phyloP scores from a whole-genome alignment of 2,329 filamentous ascomycete species.

The Paramyrothecium sp. region DNA sequence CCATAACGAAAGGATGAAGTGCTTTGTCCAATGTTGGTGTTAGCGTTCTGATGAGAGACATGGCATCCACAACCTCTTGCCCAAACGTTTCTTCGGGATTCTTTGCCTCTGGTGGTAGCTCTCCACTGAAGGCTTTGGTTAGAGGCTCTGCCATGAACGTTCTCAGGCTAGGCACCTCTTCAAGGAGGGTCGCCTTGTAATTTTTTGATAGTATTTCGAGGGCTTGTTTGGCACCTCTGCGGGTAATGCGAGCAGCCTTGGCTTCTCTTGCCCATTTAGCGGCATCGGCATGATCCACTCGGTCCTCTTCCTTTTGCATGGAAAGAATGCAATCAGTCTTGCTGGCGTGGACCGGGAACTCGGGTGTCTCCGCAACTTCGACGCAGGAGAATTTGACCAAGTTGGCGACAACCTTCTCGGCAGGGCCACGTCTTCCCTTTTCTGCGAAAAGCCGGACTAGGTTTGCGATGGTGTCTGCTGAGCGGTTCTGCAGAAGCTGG shows the following conservation, averaged over 20 bases:
- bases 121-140: constrained; percentile 67
- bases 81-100: constrained; percentile 75
- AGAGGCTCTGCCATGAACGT: constrained; percentile 81
- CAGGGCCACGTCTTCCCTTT: constrained; percentile 76
- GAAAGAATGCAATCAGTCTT: constrained; percentile 84
- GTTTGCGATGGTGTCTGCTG: constrained; percentile 77
- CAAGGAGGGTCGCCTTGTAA: constrained; percentile 76
- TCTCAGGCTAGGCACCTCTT: constrained; percentile 80
- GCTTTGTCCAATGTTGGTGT: constrained; percentile 81
- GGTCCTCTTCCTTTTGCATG: constrained; percentile 94
- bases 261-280: constrained; percentile 88
- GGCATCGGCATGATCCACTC: constrained; percentile 87
- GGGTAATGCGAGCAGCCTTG: constrained; percentile 83
- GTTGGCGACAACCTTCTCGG: constrained; percentile 94
- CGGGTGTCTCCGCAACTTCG: constrained; percentile 95
- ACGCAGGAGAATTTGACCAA: constrained; percentile 97
- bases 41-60: constrained; percentile 89
- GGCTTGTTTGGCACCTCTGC: constrained; percentile 90
- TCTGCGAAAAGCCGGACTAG: constrained; percentile 85
- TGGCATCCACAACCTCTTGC: constrained; percentile 88
- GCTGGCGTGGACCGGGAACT: constrained; percentile 80
- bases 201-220: constrained; percentile 80
- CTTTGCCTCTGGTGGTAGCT: constrained; percentile 70
- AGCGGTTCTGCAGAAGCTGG: constrained; percentile 80
- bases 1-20: constrained; percentile 77